Percentiles rank a stretch among this genome's conserved stretches.
Conservation (phyloP, 257 asterid genomes). For the Primulina huaijiensis region DNA sequence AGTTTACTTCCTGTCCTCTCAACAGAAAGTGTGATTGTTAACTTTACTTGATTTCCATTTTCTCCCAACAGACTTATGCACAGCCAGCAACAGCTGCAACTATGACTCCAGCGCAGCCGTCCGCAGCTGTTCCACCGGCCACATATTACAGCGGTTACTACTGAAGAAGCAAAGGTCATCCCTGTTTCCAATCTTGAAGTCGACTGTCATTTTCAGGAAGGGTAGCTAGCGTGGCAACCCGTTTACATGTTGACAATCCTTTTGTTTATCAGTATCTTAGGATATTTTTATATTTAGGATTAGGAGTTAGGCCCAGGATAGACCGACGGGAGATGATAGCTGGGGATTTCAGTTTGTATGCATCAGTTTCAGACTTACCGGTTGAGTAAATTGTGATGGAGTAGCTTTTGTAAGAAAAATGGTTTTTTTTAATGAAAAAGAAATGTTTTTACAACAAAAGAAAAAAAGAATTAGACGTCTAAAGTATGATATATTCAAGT, state of each 20-base stretch:
- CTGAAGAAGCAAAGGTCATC: conserved; percentile 33
- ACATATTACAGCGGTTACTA: conserved; percentile 66
- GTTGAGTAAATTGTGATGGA: background rate
- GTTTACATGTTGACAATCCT: background rate
- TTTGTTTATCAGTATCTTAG: background rate
- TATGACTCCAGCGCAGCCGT: conserved; percentile 54
- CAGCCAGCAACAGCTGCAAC: conserved; percentile 60
- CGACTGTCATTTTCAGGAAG: conserved; percentile 11
- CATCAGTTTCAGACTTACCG: background rate
- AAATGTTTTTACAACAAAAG: conserved; percentile 35
- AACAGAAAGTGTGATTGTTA: background rate
- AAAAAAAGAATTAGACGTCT: conserved; percentile 17
- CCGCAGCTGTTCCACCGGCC: conserved; percentile 50
- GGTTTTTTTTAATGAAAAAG: conserved; percentile 10
- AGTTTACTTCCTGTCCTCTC: background rate
- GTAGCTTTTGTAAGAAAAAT: too few relatives aligned
- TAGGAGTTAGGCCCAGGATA: background rate
- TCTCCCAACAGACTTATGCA: conserved; percentile 61
- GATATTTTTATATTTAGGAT: too few relatives aligned
- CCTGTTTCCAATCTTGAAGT: conserved; percentile 23
- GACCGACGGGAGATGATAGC: background rate
- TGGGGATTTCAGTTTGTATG: background rate
- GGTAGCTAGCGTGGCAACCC: background rate
- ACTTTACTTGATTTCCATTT: background rate
- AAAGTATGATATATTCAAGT: too few relatives aligned